Conservation (phyloP, 2,329 filamentous ascomycete genomes). For the Cordyceps pruinosa region DNA sequence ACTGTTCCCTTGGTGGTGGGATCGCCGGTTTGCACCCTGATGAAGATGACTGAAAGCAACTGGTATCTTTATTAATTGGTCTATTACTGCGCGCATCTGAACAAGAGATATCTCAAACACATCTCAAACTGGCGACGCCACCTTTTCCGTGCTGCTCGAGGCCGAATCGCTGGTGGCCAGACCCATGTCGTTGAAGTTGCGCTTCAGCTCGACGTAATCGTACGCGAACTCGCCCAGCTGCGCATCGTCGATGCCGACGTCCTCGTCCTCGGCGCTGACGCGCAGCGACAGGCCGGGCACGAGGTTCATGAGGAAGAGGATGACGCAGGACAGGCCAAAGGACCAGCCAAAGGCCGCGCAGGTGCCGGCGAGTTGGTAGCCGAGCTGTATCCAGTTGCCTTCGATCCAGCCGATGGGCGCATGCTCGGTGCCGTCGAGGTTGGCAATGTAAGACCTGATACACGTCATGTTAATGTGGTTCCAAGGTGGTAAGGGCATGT, state of each 20-base stretch:
- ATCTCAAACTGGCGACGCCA: background rate
- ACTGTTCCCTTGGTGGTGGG: too few species aligned
- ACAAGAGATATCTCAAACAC: background rate
- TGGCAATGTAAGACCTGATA: slow-evolving; percentile 59
- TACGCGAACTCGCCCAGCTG: slow-evolving; percentile 79
- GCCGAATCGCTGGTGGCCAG: slow-evolving; percentile 5
- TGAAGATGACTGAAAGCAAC: too few species aligned
- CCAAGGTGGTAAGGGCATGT: background rate
- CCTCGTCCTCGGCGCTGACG: slow-evolving; percentile 59
- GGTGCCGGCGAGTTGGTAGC: slow-evolving; percentile 63
- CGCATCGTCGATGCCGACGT: slow-evolving; percentile 64
- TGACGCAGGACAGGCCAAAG: slow-evolving; percentile 60
- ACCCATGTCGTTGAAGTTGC: slow-evolving; percentile 48
- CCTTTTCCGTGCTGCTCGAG: slow-evolving; percentile 26
- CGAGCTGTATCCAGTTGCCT: slow-evolving; percentile 63
- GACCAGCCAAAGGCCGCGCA: slow-evolving; percentile 58
- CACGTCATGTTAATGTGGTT: slow-evolving; percentile 12
- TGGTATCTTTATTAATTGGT: background rate
- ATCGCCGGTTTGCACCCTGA: too few species aligned
- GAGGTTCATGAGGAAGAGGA: slow-evolving; percentile 64
- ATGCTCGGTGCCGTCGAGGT: slow-evolving; percentile 59
- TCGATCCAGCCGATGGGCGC: slow-evolving; percentile 63
- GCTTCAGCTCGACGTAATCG: slow-evolving; percentile 67
- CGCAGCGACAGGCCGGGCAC: slow-evolving; percentile 64
- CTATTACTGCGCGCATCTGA: background rate